Evolutionary conservation across 2,329 filamentous ascomycete genomes (phyloP).

Genomic region (Neurospora crassa): DNA sequence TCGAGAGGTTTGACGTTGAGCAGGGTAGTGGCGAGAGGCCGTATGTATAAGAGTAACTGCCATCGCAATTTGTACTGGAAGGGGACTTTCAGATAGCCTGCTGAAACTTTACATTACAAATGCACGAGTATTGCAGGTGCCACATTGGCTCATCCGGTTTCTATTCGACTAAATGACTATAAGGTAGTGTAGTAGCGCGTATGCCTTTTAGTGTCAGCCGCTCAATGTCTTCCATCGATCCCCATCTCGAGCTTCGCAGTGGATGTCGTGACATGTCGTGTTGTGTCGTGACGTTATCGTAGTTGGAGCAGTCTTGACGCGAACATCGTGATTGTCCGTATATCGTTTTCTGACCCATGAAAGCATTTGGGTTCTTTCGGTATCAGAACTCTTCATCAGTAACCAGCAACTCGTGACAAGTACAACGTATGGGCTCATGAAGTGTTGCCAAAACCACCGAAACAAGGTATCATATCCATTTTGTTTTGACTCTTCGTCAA

Average conservation of each 20-base stretch:
- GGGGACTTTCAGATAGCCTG: background rate
- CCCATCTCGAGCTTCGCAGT: background rate
- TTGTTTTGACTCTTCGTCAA: constrained; percentile 3
- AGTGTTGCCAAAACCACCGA: background rate
- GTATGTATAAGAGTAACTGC: background rate
- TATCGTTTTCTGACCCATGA: background rate
- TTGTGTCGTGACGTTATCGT: background rate
- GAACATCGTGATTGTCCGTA: background rate
- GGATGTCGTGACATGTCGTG: background rate
- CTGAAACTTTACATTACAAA: background rate
- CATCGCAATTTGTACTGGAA: background rate
- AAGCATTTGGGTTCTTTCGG: background rate
- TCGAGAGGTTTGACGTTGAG: no score
- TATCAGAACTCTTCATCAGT: background rate
- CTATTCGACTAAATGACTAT: no score
- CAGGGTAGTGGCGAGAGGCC: no score
- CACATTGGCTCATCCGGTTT: background rate
- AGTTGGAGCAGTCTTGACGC: background rate
- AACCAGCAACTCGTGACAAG: background rate
- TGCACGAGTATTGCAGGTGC: background rate
- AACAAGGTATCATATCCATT: constrained; percentile 1
- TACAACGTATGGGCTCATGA: background rate
- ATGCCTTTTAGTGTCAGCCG: background rate
- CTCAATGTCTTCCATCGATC: background rate
- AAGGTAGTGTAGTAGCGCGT: no score